phyloP scores from a whole-genome alignment of 2,329 filamentous ascomycete genomes.

The Cladosporium colombiae region DNA sequence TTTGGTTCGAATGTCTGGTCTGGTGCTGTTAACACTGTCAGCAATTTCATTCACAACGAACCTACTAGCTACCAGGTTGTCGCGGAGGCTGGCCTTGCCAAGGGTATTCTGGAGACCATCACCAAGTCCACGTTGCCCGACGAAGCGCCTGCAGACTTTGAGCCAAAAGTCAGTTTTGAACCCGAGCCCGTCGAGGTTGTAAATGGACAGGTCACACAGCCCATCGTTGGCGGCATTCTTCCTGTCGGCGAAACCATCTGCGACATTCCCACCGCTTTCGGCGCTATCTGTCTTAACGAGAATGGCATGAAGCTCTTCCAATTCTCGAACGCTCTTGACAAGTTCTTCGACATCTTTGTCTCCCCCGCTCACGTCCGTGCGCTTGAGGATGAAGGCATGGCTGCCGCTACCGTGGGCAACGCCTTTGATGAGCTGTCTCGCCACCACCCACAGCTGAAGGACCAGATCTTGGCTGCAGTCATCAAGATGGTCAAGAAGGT shows the following conservation, averaged over 20 bases:
- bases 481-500: conserved; percentile 87
- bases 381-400: conserved; percentile 70
- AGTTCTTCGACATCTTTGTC: conserved; percentile 95
- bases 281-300: conserved; percentile 90
- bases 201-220: conserved; percentile 31
- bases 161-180: conserved; percentile 25
- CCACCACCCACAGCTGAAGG: conserved; percentile 83
- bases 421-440: conserved; percentile 93
- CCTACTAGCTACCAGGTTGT: conserved; percentile 97
- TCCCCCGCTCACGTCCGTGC: conserved; percentile 84
- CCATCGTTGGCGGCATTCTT: conserved; percentile 63
- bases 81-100: conserved; percentile 87
- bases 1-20: conserved; percentile 97
- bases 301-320: conserved; percentile 85
- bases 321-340: conserved; percentile 76
- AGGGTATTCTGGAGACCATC: conserved; percentile 80
- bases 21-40: conserved; percentile 85
- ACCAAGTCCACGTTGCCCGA: conserved; percentile 46
- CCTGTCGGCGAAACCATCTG: conserved; percentile 87
- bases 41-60: conserved; percentile 97
- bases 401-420: conserved; percentile 73
- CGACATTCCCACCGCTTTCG: conserved; percentile 82
- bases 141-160: conserved; percentile 27
- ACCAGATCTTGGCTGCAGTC: conserved; percentile 78
- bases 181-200: conserved; percentile 30